Evolutionary conservation across 139 green algal species (phyloP).

Genomic region (Chlorokybus atmophyticus): DNA sequence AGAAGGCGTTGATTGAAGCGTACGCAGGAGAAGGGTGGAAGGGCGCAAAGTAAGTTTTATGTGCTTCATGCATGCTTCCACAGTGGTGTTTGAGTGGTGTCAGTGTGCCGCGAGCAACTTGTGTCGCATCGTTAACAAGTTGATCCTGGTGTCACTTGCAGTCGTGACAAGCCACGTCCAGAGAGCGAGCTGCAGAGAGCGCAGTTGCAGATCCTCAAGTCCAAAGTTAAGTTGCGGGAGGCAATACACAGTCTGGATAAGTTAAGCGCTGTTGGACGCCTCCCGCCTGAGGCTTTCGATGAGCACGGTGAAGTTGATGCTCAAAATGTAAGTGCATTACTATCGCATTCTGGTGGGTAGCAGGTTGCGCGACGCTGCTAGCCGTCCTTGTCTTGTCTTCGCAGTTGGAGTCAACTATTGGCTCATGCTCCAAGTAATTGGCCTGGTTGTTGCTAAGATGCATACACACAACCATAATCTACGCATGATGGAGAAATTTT

Average conservation of each 20-base stretch:
- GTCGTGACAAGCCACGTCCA: constrained; percentile 49
- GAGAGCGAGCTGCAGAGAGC: constrained; percentile 43
- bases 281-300: constrained; percentile 41
- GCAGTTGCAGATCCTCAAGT: constrained; percentile 31
- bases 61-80: not conserved
- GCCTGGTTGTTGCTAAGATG: no score
- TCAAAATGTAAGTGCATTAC: no score
- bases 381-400: no score
- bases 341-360: no score
- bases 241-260: constrained; percentile 44
- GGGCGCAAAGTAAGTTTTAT: not conserved
- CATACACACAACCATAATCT: no score
- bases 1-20: not conserved
- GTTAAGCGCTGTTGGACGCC: constrained; percentile 22
- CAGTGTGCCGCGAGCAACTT: not conserved
- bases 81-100: not conserved
- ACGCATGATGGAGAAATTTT: no score
- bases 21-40: constrained; percentile 8
- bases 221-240: constrained; percentile 44
- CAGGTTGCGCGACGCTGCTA: no score
- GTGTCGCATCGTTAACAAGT: not conserved
- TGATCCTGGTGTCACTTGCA: constrained; percentile 1
- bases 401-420: no score
- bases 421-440: no score
- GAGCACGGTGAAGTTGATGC: no score